Percentiles rank a stretch among this genome's conserved stretches.
These are phyloP conservation scores for Acanthamoeba castellanii DNA, from an alignment of 208 protist genomes.

Conservation along the genomic window DNA sequence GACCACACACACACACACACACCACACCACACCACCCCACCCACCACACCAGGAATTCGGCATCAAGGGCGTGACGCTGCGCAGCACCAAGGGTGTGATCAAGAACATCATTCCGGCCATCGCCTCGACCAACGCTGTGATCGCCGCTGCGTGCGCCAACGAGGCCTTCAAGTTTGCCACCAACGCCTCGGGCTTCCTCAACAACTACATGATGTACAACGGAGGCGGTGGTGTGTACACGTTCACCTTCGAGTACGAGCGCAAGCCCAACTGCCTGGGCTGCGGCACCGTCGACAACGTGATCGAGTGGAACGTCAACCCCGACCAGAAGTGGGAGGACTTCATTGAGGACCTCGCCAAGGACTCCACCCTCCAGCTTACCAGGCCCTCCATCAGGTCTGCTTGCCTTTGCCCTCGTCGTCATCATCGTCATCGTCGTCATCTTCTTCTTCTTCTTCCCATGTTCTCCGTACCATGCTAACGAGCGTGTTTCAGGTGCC, in stretches of 20 bases:
- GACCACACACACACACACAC: neutral
- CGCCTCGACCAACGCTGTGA: constrained; percentile 98
- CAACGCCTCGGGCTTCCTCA: constrained; percentile 37
- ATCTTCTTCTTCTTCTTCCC: too few species aligned
- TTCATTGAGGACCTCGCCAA: constrained; percentile 17
- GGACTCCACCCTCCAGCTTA: constrained; percentile 37
- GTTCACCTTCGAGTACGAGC: constrained; percentile 46
- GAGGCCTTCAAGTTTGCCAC: constrained; percentile 77
- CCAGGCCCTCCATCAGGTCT: constrained; percentile 8
- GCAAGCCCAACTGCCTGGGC: constrained; percentile 41
- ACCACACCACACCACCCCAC: too few species aligned
- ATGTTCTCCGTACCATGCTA: too few species aligned
- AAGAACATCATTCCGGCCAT: constrained; percentile 99
- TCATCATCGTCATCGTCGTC: too few species aligned
- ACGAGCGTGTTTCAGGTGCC: neutral
- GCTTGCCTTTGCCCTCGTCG: too few species aligned
- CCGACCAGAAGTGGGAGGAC: constrained; percentile 41
- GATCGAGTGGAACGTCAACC: constrained; percentile 20
- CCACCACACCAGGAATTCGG: constrained; percentile 63
- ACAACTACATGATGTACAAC: constrained; percentile 68
- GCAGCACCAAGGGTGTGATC: constrained; percentile 95
- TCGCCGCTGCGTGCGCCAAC: constrained; percentile 93
- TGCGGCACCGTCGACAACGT: constrained; percentile 46
- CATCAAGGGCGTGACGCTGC: constrained; percentile 95
- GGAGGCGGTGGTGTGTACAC: constrained; percentile 11